Conservation (phyloP, 2,329 filamentous ascomycete species). For the Penicillium sp. region DNA sequence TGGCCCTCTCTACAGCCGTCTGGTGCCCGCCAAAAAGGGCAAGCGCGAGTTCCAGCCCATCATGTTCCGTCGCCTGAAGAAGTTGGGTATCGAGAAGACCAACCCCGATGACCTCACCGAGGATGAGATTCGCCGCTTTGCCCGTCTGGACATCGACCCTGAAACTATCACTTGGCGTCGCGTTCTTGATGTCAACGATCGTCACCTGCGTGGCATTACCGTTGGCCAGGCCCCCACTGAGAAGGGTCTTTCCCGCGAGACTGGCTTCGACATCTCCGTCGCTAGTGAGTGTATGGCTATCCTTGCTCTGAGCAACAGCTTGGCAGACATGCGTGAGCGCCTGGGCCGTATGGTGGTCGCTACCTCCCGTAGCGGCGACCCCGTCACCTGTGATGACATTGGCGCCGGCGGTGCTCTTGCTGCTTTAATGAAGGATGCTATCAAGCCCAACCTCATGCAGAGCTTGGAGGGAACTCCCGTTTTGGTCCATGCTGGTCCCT, state of each 20-base stretch:
- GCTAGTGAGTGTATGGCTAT: constrained; percentile 99
- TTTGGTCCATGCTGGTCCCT: constrained; percentile 95
- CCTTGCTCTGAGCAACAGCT: constrained; percentile 83
- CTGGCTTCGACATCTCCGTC: constrained; percentile 96
- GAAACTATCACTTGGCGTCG: constrained; percentile 97
- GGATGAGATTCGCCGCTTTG: constrained; percentile 85
- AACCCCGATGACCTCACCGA: constrained; percentile 86
- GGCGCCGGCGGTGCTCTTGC: constrained; percentile 89
- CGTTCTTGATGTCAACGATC: constrained; percentile 95
- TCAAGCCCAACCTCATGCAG: constrained; percentile 99
- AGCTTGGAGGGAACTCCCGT: constrained; percentile 95
- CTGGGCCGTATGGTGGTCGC: constrained; percentile 95
- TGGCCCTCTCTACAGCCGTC: constrained; percentile 77
- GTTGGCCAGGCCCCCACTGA: constrained; percentile 87
- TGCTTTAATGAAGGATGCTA: constrained; percentile 94
- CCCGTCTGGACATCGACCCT: constrained; percentile 93
- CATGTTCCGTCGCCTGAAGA: constrained; percentile 91
- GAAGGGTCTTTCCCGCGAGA: constrained; percentile 83
- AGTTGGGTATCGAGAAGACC: constrained; percentile 94
- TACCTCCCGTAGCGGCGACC: constrained; percentile 79
- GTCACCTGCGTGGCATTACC: constrained; percentile 85
- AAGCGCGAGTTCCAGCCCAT: constrained; percentile 82
- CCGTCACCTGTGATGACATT: constrained; percentile 93
- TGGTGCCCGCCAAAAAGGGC: constrained; percentile 88
- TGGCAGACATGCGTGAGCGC: constrained; percentile 87